A percentile compares a stretch with the other conserved stretches of the same genome.
phyloP scores from a whole-genome alignment of 352 stramenopile genomes.

The Globisporangium mamillatum region DNA sequence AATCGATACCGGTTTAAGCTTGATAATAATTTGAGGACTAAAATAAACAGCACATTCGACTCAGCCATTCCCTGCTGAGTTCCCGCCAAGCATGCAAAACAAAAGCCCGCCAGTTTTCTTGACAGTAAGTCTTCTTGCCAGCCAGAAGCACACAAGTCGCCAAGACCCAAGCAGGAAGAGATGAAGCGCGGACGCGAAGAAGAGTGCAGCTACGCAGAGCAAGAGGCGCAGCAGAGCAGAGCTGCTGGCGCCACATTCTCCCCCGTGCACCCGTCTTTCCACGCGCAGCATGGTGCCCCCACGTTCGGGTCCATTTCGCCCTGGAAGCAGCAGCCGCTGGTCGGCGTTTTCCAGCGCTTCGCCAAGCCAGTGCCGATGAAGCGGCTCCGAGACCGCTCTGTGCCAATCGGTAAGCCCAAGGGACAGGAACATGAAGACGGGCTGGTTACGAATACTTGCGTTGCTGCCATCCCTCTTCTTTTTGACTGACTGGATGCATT shows the following conservation, averaged over 20 bases:
- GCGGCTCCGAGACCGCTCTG: slow-evolving; percentile 60
- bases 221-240: slow-evolving; percentile 22
- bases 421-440: not conserved
- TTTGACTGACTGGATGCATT: slow-evolving; percentile 1
- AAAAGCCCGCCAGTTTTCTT: not conserved
- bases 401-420: slow-evolving; percentile 53
- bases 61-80: not conserved
- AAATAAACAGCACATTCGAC: not conserved
- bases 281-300: slow-evolving; percentile 15
- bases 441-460: not conserved
- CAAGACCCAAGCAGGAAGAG: not conserved
- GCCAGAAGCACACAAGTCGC: not conserved
- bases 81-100: not conserved
- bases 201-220: slow-evolving; percentile 5
- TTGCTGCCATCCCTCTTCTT: not conserved
- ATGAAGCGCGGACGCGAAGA: slow-evolving; percentile 25
- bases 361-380: slow-evolving; percentile 34
- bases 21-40: not conserved
- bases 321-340: slow-evolving; percentile 39
- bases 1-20: not conserved
- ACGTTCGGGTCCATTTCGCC: slow-evolving; percentile 41
- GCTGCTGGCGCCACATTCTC: slow-evolving; percentile 7
- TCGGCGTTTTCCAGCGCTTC: slow-evolving; percentile 5
- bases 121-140: not conserved
- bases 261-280: slow-evolving; percentile 14